A percentile compares a stretch with the other conserved stretches of the same genome.
Evolutionary conservation across 176 grass and related monocot species (phyloP).

Genomic region (Poa annua): DNA sequence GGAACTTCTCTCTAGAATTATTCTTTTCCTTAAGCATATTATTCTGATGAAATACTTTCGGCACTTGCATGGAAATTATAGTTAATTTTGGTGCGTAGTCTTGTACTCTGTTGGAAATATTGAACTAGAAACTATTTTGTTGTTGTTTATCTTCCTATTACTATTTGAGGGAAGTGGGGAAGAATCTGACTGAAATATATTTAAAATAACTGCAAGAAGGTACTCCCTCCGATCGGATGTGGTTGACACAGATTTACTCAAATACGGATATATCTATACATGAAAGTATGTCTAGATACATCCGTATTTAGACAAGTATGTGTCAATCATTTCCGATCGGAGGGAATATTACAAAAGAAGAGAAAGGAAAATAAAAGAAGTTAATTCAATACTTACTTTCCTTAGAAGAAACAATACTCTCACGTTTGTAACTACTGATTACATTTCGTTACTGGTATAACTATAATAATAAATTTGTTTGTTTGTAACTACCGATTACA

Average conservation of each 20-base stretch:
- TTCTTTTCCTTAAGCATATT: constrained; percentile 23
- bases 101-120: constrained; percentile 12
- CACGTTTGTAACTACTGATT: neutral
- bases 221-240: no score
- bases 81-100: constrained; percentile 6
- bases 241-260: no score
- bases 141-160: constrained; percentile 4
- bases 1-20: constrained; percentile 15
- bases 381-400: neutral
- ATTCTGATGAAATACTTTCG: constrained; percentile 33
- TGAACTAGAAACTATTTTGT: neutral
- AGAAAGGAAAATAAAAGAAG: constrained; percentile 4
- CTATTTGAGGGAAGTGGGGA: constrained; percentile 20
- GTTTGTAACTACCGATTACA: constrained; percentile 20
- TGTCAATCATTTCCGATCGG: no score
- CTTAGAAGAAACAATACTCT: neutral
- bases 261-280: no score
- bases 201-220: neutral
- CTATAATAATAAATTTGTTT: neutral
- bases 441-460: neutral
- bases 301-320: no score
- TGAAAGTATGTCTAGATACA: no score
- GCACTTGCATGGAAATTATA: constrained; percentile 28
- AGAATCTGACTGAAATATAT: neutral
- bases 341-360: constrained; percentile 20